Evolutionary conservation across 345 rosid genomes (phyloP).

Genomic region (Bruguiera gymnorhiza): DNA sequence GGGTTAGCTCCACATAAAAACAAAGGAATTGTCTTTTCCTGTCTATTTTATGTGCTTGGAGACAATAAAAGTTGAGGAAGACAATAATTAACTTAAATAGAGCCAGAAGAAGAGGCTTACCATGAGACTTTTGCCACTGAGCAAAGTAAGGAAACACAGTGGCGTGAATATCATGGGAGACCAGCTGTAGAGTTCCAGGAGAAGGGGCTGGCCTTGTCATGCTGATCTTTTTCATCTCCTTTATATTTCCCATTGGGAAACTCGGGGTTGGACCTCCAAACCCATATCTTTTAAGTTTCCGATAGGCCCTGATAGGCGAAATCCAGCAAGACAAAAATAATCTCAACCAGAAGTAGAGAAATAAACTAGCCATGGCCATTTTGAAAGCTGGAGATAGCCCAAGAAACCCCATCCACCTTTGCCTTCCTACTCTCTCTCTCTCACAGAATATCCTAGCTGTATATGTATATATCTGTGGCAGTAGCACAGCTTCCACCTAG

Average conservation of each 20-base stretch:
- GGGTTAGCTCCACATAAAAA: too few relatives aligned
- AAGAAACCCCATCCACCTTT: conserved; percentile 21
- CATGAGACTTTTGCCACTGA: conserved; percentile 74
- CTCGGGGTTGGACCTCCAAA: conserved; percentile 72
- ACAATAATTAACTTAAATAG: neutral
- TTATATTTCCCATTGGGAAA: conserved; percentile 77
- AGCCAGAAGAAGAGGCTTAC: conserved; percentile 24
- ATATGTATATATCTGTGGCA: neutral
- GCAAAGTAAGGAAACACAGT: conserved; percentile 72
- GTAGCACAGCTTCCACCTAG: neutral
- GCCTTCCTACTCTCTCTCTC: neutral
- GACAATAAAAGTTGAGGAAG: neutral
- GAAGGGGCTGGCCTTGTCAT: conserved; percentile 14
- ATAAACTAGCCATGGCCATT: conserved; percentile 12
- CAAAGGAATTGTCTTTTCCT: too few relatives aligned
- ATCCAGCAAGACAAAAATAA: conserved; percentile 60
- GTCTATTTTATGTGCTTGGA: neutral
- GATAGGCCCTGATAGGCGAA: conserved; percentile 44
- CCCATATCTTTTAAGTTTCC: conserved; percentile 58
- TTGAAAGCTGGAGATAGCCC: conserved; percentile 10
- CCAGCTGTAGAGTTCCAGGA: conserved; percentile 17
- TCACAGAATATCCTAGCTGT: too few relatives aligned
- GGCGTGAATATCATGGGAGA: conserved; percentile 82
- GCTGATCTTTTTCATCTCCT: conserved; percentile 52
- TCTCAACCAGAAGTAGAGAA: conserved; percentile 34